Base-by-base conservation (phyloP, 768 basidiomycete genomes). In the Lepiota venenata region DNA sequence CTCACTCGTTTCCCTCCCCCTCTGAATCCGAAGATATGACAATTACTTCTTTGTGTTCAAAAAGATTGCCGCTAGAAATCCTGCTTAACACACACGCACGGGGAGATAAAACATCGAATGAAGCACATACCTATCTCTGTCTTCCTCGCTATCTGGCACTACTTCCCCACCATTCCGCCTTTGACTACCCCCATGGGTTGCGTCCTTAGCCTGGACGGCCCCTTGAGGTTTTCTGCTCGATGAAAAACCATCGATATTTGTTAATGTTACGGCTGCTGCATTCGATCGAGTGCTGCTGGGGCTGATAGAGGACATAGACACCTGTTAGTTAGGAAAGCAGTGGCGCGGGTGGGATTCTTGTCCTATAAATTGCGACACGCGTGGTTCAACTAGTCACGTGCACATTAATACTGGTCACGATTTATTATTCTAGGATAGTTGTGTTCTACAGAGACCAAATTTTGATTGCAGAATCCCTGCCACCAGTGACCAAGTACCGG, bases 401-500 rank as follows among this genome's bases (percentile, higher is more conserved):
- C 32, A 4, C 32, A 7, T 32, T 8, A 32, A 32, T 32, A 7
- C 9, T 32, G 32, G 8, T 32, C 32, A 32, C 32, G n/a, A 35
- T 11, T 2, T 25, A 25, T 25, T 25, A 25, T 15, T 48, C 18
- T 15, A 29, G 27, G 48, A 41, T 47, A 36, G 10, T 41, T 48
- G 22, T 15, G 20, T 25, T 48, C 53, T 78, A 98, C 68, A 98
- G 73, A 44, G 93, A 92, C 95, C 95, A 98, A 59, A 96, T 86
- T 74, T 95, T 97, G 60, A 96, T 80, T 46, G 78, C 74, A 16
- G 89, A 76, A 71, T 98, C 97, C 48, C 88, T 82, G 47, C 87
- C 93, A 32, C 97, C 97, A 8, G 91, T 90, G 25, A 91, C 86
- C 43, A 98, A 76, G 71, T 97, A 99, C 45, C 88, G 85, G 69